Evolutionary conservation across 805 yeast genomes (phyloP).

Genomic region (Scheffersomyces ergatensis): DNA sequence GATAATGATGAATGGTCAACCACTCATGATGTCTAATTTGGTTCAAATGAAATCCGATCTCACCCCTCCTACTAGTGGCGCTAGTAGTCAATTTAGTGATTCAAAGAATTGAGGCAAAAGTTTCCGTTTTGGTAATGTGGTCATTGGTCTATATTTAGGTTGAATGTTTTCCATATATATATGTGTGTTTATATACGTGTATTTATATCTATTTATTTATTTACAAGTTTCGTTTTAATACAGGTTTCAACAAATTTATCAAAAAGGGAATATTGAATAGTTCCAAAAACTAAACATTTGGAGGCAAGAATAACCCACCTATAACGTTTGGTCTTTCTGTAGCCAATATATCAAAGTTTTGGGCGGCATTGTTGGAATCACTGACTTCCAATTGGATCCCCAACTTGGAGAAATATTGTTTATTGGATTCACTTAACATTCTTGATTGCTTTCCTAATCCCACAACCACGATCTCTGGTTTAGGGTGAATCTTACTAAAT

Average conservation of each 20-base stretch:
- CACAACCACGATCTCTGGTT: conserved; percentile 71
- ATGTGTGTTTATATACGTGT: no score
- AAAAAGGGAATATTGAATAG: no score
- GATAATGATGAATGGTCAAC: conserved; percentile 1
- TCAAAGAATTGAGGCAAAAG: no score
- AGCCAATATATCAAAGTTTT: conserved; percentile 69
- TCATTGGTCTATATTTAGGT: no score
- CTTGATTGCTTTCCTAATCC: conserved; percentile 70
- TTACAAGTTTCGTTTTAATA: background rate
- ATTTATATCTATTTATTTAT: no score
- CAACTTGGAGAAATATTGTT: conserved; percentile 45
- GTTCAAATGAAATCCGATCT: background rate
- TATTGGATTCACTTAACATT: conserved; percentile 57
- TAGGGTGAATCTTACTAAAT: conserved; percentile 61
- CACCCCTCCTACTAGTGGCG: no score
- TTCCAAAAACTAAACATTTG: conserved; percentile 59
- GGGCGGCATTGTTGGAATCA: conserved; percentile 62
- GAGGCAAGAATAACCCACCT: conserved; percentile 73
- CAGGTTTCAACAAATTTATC: no score
- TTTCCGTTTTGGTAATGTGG: no score
- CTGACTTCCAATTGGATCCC: conserved; percentile 74
- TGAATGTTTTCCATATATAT: no score
- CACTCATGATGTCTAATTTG: conserved; percentile 3
- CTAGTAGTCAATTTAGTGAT: no score
- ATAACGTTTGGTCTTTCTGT: conserved; percentile 75